Percentiles rank a stretch among this genome's conserved stretches.
phyloP scores from a whole-genome alignment of 768 basidiomycete species.

The Leccinum subgranulosum region DNA sequence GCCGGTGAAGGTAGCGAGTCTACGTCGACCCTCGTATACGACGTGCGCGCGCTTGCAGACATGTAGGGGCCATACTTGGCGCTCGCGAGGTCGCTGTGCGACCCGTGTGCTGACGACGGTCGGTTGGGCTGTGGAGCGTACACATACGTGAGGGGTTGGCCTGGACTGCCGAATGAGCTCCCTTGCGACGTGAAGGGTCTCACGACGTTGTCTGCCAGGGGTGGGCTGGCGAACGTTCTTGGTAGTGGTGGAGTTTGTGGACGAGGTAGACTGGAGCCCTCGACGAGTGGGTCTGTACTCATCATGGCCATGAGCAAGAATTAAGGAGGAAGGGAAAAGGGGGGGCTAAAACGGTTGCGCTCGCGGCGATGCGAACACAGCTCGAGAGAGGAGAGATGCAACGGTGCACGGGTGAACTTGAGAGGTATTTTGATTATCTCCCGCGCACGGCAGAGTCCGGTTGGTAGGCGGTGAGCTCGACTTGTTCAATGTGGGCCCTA shows the following conservation, averaged over 20 bases:
- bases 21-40: slow-evolving; percentile 49
- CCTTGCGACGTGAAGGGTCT: slow-evolving; percentile 31
- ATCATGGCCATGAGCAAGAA: background rate
- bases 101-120: slow-evolving; percentile 17
- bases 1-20: slow-evolving; percentile 22
- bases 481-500: background rate
- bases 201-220: slow-evolving; percentile 25
- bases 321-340: background rate
- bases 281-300: background rate
- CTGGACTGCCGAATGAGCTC: slow-evolving; percentile 8
- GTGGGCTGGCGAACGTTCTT: slow-evolving; percentile 14
- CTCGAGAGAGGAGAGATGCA: background rate
- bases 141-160: slow-evolving; percentile 7
- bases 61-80: slow-evolving; percentile 21
- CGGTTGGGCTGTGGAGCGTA: slow-evolving; percentile 13
- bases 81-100: slow-evolving; percentile 2
- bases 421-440: background rate
- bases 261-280: background rate
- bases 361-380: background rate
- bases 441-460: background rate
- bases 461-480: background rate
- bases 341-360: background rate
- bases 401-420: background rate
- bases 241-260: slow-evolving; percentile 4
- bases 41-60: slow-evolving; percentile 49